These are phyloP conservation scores for Protomyces arabidopsidicola DNA, from an alignment of 1,139 yeast genomes.

Conservation along the genomic window DNA sequence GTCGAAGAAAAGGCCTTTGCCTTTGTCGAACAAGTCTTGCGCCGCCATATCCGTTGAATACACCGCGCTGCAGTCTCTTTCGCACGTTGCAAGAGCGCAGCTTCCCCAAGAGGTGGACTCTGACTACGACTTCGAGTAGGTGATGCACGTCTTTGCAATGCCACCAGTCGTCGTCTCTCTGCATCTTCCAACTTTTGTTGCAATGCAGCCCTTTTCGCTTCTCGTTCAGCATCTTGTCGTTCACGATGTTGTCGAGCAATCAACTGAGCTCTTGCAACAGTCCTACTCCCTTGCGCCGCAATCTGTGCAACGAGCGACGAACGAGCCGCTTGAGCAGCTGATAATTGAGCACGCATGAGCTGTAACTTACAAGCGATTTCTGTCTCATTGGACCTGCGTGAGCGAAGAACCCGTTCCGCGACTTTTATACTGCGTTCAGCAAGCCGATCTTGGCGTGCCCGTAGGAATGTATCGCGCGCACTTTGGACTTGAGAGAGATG, in stretches of 20 bases:
- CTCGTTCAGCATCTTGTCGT: conserved; percentile 4
- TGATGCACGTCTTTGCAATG: conserved; percentile 2
- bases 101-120: background rate
- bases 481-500: background rate
- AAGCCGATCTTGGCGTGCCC: conserved; percentile 5
- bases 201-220: conserved; percentile 12
- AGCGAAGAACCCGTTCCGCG: background rate
- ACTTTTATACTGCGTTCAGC: background rate
- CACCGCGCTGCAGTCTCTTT: background rate
- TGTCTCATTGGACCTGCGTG: background rate
- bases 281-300: conserved; percentile 17
- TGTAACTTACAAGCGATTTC: conserved; percentile 6
- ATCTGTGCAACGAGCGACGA: conserved; percentile 6
- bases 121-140: background rate
- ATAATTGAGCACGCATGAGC: conserved; percentile 4
- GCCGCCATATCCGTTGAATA: background rate
- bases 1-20: background rate
- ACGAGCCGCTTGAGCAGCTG: conserved; percentile 25
- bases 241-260: conserved; percentile 19
- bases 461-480: conserved; percentile 10
- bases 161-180: conserved; percentile 3
- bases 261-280: conserved; percentile 7
- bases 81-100: background rate
- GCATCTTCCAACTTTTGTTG: conserved; percentile 17
- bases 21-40: background rate